Percentiles rank a stretch among this genome's conserved stretches.
Evolutionary conservation across 352 stramenopile species (phyloP).

Genomic region (Blastocystis hominis): DNA sequence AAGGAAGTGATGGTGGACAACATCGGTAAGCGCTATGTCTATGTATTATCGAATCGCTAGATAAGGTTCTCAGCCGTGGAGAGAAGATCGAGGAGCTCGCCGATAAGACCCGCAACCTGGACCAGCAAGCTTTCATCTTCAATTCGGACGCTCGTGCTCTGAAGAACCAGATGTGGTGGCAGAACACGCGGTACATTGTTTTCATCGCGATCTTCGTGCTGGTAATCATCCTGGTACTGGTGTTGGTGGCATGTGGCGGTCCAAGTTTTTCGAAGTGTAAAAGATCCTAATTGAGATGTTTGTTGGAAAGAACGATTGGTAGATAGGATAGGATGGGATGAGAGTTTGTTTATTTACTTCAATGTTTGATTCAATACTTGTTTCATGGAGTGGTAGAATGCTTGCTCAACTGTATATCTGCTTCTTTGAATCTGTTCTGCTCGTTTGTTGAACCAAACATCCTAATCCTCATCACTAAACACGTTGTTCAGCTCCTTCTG

Average conservation of each 20-base stretch:
- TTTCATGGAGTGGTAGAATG: no score
- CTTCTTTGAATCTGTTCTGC: neutral
- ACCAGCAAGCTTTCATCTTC: constrained; percentile 57
- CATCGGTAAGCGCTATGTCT: neutral
- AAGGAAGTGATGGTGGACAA: constrained; percentile 59
- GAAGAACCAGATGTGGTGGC: constrained; percentile 59
- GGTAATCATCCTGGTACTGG: constrained; percentile 31
- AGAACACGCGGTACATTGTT: constrained; percentile 42
- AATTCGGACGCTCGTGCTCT: constrained; percentile 34
- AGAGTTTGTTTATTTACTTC: no score
- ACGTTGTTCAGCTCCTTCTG: constrained; percentile 33
- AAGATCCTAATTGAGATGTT: neutral
- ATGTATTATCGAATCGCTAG: neutral
- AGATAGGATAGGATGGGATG: no score
- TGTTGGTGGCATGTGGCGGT: constrained; percentile 21
- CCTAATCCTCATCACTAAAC: constrained; percentile 42
- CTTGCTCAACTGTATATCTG: no score
- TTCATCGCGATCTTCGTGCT: constrained; percentile 51
- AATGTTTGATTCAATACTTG: no score
- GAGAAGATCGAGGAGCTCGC: constrained; percentile 54
- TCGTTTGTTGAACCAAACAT: constrained; percentile 31
- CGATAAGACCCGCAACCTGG: constrained; percentile 53
- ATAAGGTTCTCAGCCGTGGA: constrained; percentile 51
- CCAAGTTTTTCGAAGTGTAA: constrained; percentile 5
- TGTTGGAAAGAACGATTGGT: no score